These are phyloP conservation scores for Penicillium capsulatum DNA, from an alignment of 2,329 filamentous ascomycete species.

Conservation along the genomic window DNA sequence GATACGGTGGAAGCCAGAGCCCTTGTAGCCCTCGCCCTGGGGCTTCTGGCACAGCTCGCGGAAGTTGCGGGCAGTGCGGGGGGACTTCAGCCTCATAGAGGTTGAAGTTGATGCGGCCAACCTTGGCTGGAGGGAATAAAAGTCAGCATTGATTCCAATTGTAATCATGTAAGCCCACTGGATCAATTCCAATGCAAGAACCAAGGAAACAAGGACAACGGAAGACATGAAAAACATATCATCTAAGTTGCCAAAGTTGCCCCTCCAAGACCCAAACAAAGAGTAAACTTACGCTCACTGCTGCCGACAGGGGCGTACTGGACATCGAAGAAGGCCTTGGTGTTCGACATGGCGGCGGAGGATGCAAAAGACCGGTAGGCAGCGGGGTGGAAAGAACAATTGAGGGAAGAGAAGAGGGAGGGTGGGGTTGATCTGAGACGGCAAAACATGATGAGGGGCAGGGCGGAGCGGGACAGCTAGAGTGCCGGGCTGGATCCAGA, in stretches of 20 bases:
- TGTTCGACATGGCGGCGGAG: conserved; percentile 66
- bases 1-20: conserved; percentile 85
- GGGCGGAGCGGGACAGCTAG: conserved; percentile 26
- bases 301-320: conserved; percentile 49
- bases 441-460: conserved; percentile 43
- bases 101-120: conserved; percentile 79
- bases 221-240: neutral
- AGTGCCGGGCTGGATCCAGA: conserved; percentile 21
- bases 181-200: conserved; percentile 3
- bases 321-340: conserved; percentile 71
- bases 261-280: conserved; percentile 18
- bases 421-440: conserved; percentile 45
- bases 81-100: conserved; percentile 83
- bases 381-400: conserved; percentile 34
- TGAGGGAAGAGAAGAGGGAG: conserved; percentile 40
- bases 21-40: conserved; percentile 78
- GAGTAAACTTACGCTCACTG: conserved; percentile 27
- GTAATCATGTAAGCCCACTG: conserved; percentile 4
- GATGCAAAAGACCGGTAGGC: conserved; percentile 45
- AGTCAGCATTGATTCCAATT: conserved; percentile 14
- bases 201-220: neutral
- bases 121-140: conserved; percentile 54
- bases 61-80: conserved; percentile 85
- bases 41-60: conserved; percentile 73
- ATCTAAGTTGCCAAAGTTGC: conserved; percentile 2